Percentiles rank a stretch among this genome's conserved stretches.
phyloP scores from a whole-genome alignment of 169 alveolate genomes.

The Plasmodium ovale region DNA sequence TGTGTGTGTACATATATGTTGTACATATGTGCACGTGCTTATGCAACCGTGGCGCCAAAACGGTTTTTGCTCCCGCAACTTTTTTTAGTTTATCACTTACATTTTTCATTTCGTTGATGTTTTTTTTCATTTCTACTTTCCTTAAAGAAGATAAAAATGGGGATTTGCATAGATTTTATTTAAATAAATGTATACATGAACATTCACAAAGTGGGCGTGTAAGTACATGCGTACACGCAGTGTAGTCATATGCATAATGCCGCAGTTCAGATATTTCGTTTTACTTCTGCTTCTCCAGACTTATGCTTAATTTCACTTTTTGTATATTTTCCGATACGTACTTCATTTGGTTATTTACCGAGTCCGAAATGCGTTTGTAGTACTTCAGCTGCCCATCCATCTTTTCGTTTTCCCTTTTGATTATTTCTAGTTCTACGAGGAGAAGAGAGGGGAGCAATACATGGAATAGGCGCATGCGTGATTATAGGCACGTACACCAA shows the following conservation, averaged over 20 bases:
- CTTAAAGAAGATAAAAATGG: constrained; percentile 17
- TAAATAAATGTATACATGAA: neutral
- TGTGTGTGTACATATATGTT: neutral
- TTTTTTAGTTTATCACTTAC: constrained; percentile 20
- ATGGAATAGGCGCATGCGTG: too few relatives aligned
- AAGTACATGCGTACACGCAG: neutral
- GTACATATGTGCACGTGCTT: too few relatives aligned
- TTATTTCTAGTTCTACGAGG: constrained; percentile 58
- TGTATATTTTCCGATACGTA: constrained; percentile 40
- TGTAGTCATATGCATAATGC: too few relatives aligned
- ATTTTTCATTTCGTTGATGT: constrained; percentile 41
- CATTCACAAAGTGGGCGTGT: too few relatives aligned
- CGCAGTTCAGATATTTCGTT: neutral
- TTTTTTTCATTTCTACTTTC: constrained; percentile 43
- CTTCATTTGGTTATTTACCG: constrained; percentile 37
- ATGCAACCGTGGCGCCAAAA: too few relatives aligned
- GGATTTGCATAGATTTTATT: neutral
- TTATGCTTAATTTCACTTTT: constrained; percentile 48
- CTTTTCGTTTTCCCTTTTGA: constrained; percentile 49
- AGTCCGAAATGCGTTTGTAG: constrained; percentile 40
- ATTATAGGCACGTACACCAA: too few relatives aligned
- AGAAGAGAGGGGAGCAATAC: too few relatives aligned
- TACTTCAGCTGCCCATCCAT: constrained; percentile 45
- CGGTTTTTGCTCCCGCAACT: too few relatives aligned
- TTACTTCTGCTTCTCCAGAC: constrained; percentile 39